Evolutionary conservation across 140 eudicot species (phyloP).

Genomic region (Bidens hawaiensis): DNA sequence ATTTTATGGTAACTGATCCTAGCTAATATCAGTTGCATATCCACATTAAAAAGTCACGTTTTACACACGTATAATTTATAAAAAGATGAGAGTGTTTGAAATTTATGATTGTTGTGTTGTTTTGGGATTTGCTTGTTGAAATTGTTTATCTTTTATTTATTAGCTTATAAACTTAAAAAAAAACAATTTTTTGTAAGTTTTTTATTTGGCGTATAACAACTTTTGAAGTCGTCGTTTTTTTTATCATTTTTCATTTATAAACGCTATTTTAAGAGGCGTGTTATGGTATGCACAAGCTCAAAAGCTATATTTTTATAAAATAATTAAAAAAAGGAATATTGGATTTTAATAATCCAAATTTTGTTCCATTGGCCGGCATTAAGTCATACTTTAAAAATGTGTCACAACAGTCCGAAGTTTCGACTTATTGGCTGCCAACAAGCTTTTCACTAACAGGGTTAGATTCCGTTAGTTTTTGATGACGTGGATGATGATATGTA

Average conservation of each 20-base stretch:
- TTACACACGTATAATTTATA: background rate
- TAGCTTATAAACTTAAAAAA: no score
- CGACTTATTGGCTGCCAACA: no score
- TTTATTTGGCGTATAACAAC: background rate
- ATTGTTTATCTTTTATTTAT: background rate
- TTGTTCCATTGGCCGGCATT: no score
- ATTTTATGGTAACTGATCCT: slow-evolving; percentile 16
- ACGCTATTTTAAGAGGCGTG: background rate
- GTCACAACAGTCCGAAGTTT: no score
- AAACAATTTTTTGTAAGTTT: background rate
- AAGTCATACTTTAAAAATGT: no score
- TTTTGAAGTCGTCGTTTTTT: background rate
- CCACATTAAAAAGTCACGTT: background rate
- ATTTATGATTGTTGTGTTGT: no score
- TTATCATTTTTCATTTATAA: background rate
- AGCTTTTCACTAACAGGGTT: no score
- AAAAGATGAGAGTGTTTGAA: background rate
- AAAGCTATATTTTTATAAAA: background rate
- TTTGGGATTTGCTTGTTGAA: background rate
- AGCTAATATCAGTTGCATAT: slow-evolving; percentile 15
- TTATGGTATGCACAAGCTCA: background rate
- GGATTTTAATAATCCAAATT: no score
- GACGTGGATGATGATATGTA: no score
- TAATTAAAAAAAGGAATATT: no score
- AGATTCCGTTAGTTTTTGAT: no score